Percentiles rank a stretch among this genome's conserved stretches.
phyloP scores from a whole-genome alignment of 2,329 filamentous ascomycete genomes.

The Microsporum canis region DNA sequence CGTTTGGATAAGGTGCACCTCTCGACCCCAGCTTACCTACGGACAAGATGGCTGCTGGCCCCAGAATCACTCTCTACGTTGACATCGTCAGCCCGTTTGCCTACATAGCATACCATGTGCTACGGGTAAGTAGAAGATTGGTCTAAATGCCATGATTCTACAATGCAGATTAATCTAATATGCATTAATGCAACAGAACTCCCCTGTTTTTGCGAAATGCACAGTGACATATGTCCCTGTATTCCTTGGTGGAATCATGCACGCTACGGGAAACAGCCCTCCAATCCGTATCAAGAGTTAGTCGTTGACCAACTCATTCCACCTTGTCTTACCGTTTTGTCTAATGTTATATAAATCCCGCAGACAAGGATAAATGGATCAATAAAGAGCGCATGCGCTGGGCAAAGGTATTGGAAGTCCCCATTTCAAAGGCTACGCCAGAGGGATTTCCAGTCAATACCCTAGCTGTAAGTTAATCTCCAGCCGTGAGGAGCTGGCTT shows the following conservation, averaged over 20 bases:
- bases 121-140: conserved; percentile 34
- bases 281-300: conserved; percentile 48
- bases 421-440: conserved; percentile 37
- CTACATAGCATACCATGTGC: conserved; percentile 48
- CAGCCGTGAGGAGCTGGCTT: background rate
- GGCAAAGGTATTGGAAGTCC: conserved; percentile 43
- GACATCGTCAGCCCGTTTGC: conserved; percentile 51
- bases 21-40: background rate
- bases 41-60: conserved; percentile 31
- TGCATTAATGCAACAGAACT: conserved; percentile 34
- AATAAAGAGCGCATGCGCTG: conserved; percentile 43
- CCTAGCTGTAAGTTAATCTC: conserved; percentile 24
- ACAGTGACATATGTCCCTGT: conserved; percentile 49
- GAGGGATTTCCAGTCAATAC: conserved; percentile 45
- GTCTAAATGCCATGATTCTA: background rate
- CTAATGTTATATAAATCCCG: background rate
- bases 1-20: too few species aligned
- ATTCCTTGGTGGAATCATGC: conserved; percentile 50
- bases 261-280: conserved; percentile 42
- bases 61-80: conserved; percentile 46
- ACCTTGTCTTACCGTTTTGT: background rate
- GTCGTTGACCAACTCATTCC: conserved; percentile 8
- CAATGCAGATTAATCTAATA: background rate
- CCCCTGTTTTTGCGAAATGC: conserved; percentile 43
- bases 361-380: conserved; percentile 52